Base-by-base conservation (phyloP, 192 early-diverging fungal species). In the Backusella parvicylindrica region DNA sequence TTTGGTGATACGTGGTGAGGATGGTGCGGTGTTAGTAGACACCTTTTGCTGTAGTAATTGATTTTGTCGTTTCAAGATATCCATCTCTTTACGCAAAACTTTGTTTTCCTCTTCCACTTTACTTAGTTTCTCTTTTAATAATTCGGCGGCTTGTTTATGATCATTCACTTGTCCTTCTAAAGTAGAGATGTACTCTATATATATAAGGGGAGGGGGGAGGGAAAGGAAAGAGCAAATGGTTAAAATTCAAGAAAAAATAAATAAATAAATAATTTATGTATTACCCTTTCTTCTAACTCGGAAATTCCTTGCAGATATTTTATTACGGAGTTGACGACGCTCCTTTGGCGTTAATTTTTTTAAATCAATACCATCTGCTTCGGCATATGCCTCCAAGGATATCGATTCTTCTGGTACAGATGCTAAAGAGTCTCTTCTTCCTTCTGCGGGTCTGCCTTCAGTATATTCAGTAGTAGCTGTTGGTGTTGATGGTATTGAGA, bases 281-380 rank as follows among this genome's bases (percentile, higher is more conserved):
- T 67, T 53, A 80, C 79, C 92, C 82, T 93, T 93, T 77, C 91
- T 81, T 49, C 92, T 88, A 66, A 88, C 84, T 31, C 92, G 82
- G 79, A 93, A 93, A 77, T 91, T 92, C 73, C 91, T 82, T 32
- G 92, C 92, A 26, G 88, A 90, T 35, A 93, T 89, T 71, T 93
- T 93, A 83, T 93, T 93, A 74, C 92, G 82, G 74, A 92, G 79
- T 79, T 91, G 90, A 23, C 92, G 83, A n/a, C 90, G 84, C 80
- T 93, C 89, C 75, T 89, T 91, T 8, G 86, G 81, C 7, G 86
- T 75, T 73, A 92, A 67, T 64, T 79, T 84, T 49, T 86, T 87
- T 21, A 88, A 56, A 70, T 90, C 89, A 66, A 87, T 77, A 18
- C 81, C 77, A 50, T 78, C 77, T 69, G 33, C 36, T 30, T 73